Evolutionary conservation across 2,329 filamentous ascomycete species (phyloP).

Genomic region (Xylogone sp.): DNA sequence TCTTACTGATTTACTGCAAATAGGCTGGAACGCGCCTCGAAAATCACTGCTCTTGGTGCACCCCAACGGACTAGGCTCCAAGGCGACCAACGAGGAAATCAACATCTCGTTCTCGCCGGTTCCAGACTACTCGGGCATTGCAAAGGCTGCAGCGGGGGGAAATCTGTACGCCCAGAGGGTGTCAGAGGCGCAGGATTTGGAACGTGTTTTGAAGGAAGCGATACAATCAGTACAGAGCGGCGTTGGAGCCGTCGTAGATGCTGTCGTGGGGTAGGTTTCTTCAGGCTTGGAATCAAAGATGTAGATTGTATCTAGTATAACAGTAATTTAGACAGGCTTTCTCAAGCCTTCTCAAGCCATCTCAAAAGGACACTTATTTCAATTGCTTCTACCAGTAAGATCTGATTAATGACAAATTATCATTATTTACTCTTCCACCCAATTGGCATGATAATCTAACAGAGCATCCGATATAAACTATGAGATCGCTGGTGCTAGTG

Average conservation of each 20-base stretch:
- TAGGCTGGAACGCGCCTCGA: constrained; percentile 63
- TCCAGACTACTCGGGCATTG: constrained; percentile 65
- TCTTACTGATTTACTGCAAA: not conserved
- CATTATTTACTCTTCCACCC: too few relatives aligned
- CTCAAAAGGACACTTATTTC: too few relatives aligned
- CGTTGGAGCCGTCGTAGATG: constrained; percentile 57
- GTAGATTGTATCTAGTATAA: not conserved
- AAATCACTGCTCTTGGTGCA: constrained; percentile 61
- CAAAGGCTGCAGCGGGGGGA: constrained; percentile 60
- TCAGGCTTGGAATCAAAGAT: not conserved
- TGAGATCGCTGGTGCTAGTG: not conserved
- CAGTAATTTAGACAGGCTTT: too few relatives aligned
- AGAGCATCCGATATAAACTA: too few relatives aligned
- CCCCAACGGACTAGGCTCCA: constrained; percentile 57
- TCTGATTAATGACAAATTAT: too few relatives aligned
- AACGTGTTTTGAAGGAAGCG: constrained; percentile 50
- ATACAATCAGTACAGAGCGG: constrained; percentile 54
- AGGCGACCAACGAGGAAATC: constrained; percentile 58
- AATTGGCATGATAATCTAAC: too few relatives aligned
- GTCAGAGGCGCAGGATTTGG: constrained; percentile 51
- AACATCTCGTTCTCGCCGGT: constrained; percentile 65
- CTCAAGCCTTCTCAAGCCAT: too few relatives aligned
- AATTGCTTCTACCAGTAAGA: too few relatives aligned
- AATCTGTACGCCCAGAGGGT: constrained; percentile 58
- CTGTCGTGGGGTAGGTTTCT: constrained; percentile 15